A percentile compares a stretch with the other conserved stretches of the same genome.
phyloP scores from a whole-genome alignment of 306 rosid species.

The Trichosanthes cucumerina region DNA sequence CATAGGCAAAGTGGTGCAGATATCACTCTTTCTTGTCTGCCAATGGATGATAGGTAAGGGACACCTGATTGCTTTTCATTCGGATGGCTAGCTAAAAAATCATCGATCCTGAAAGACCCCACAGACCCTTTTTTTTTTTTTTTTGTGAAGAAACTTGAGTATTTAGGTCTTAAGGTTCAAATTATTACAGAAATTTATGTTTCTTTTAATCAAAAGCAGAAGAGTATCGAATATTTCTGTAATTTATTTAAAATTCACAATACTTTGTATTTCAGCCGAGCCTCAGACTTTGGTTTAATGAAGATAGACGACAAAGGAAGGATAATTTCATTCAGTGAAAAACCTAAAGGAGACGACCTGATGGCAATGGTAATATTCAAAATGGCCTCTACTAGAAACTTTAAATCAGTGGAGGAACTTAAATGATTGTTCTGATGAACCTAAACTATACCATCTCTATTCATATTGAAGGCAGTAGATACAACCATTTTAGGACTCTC shows the following conservation, averaged over 20 bases:
- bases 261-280: constrained; percentile 53
- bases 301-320: constrained; percentile 77
- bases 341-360: constrained; percentile 70
- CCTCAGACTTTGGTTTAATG: constrained; percentile 98
- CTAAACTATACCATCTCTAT: constrained; percentile 19
- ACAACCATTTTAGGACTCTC: constrained; percentile 88
- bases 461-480: constrained; percentile 50
- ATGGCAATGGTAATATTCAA: constrained; percentile 64
- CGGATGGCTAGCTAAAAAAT: background rate
- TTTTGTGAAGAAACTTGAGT: background rate
- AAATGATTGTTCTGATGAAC: background rate
- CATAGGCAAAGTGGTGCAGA: constrained; percentile 88
- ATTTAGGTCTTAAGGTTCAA: background rate
- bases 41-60: constrained; percentile 82
- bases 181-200: background rate
- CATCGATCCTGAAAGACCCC: background rate
- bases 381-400: background rate
- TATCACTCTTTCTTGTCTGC: constrained; percentile 76
- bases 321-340: constrained; percentile 60
- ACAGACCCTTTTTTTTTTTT: background rate
- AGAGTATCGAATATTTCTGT: background rate
- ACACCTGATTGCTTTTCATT: background rate
- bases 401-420: background rate
- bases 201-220: background rate
- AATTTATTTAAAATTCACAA: constrained; percentile 4